These are phyloP conservation scores for Capsicum pubescens DNA, from an alignment of 257 asterid species.

Conservation along the genomic window DNA sequence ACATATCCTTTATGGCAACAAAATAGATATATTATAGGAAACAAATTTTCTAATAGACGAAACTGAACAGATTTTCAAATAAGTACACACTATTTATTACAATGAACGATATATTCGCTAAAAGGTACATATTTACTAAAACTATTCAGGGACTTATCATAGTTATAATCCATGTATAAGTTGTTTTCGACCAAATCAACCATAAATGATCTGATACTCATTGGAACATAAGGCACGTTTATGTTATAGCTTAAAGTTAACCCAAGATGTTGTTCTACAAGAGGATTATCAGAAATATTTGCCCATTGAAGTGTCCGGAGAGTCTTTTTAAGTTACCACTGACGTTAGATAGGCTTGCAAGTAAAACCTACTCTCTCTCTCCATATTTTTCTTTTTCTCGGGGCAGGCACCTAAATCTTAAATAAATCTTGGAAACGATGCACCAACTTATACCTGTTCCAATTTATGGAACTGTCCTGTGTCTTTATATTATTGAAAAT, in stretches of 20 bases:
- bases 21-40: background rate
- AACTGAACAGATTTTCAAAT: background rate
- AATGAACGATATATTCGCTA: background rate
- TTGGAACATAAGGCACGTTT: background rate
- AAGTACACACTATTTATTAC: background rate
- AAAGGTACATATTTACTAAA: background rate
- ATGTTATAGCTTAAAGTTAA: background rate
- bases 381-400: background rate
- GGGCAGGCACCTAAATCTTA: background rate
- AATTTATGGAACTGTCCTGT: background rate
- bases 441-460: background rate
- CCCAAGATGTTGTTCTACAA: background rate
- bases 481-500: background rate
- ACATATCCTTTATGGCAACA: background rate
- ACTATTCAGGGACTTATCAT: background rate
- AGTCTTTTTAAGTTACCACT: background rate
- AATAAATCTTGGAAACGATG: background rate
- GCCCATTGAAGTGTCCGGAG: constrained; percentile 11
- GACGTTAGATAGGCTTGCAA: background rate
- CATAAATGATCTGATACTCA: background rate
- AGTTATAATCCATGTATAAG: background rate
- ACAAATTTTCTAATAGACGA: background rate
- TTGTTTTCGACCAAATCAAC: background rate
- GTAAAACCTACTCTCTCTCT: background rate
- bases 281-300: constrained; percentile 6